Percentiles rank a stretch among this genome's conserved stretches.
Evolutionary conservation across 2,329 filamentous ascomycete genomes (phyloP).

Genomic region (Arthrobotrys entomopaga): DNA sequence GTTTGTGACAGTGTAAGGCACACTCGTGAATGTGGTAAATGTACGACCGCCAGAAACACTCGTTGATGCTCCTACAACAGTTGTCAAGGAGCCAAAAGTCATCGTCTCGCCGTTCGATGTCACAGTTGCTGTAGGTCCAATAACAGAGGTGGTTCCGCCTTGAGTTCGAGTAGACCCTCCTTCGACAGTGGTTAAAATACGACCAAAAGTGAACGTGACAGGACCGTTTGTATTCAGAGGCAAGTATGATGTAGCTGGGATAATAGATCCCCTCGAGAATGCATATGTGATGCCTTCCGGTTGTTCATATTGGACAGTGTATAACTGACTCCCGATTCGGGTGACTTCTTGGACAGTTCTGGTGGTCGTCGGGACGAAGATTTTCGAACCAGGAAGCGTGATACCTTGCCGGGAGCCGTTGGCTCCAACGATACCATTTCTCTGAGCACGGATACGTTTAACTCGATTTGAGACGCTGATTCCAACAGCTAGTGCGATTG

Average conservation of each 20-base stretch:
- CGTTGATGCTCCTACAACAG: conserved; percentile 24
- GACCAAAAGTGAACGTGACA: conserved; percentile 44
- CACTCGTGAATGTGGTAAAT: conserved; percentile 36
- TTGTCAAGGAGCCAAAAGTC: conserved; percentile 27
- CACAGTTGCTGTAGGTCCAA: conserved; percentile 41
- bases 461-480: conserved; percentile 55
- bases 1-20: conserved; percentile 46
- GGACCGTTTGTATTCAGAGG: conserved; percentile 26
- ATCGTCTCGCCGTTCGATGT: conserved; percentile 26
- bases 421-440: conserved; percentile 47
- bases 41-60: conserved; percentile 35
- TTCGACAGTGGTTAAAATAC: conserved; percentile 35
- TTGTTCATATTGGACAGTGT: conserved; percentile 45
- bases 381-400: conserved; percentile 30
- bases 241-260: conserved; percentile 43
- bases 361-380: conserved; percentile 44
- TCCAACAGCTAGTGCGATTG: conserved; percentile 49
- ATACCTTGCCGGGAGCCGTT: conserved; percentile 43
- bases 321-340: conserved; percentile 20
- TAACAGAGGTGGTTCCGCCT: conserved; percentile 33
- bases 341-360: conserved; percentile 37
- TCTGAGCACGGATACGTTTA: conserved; percentile 43
- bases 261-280: conserved; percentile 44
- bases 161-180: conserved; percentile 29
- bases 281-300: conserved; percentile 46